A percentile compares a stretch with the other conserved stretches of the same genome.
These are phyloP conservation scores for Rhizophagus prolifer DNA, from an alignment of 192 early-diverging fungal species.

Conservation along the genomic window DNA sequence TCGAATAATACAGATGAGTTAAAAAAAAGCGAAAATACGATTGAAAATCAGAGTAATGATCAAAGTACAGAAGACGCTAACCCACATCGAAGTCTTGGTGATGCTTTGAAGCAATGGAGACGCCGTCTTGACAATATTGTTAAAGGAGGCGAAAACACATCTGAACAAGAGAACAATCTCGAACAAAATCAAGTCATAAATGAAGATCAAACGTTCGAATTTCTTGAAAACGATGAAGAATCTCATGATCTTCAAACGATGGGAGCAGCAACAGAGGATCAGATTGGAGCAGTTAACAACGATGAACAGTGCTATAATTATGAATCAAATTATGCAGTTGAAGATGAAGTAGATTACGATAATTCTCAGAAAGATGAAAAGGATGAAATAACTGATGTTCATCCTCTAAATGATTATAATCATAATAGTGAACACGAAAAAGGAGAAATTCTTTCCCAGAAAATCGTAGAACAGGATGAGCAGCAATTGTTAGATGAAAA, in stretches of 20 bases:
- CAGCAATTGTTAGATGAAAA: conserved; percentile 38
- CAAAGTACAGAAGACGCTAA: conserved; percentile 58
- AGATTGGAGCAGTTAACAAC: conserved; percentile 67
- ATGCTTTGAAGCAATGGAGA: conserved; percentile 93
- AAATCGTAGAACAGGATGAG: conserved; percentile 30
- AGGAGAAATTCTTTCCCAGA: conserved; percentile 44
- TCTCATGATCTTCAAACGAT: conserved; percentile 74
- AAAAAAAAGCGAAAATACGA: conserved; percentile 39
- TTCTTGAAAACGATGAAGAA: conserved; percentile 74
- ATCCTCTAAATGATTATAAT: conserved; percentile 39
- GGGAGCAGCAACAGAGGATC: conserved; percentile 68
- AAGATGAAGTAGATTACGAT: conserved; percentile 44
- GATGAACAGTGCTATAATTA: conserved; percentile 51
- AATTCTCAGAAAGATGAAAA: conserved; percentile 37
- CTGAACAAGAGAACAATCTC: conserved; percentile 36
- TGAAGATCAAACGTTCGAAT: conserved; percentile 69
- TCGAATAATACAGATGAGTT: conserved; percentile 39
- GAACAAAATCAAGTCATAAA: conserved; percentile 52
- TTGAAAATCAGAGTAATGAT: conserved; percentile 45
- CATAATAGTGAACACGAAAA: conserved; percentile 35
- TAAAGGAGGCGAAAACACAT: conserved; percentile 32
- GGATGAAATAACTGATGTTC: conserved; percentile 36
- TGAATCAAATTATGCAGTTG: conserved; percentile 43
- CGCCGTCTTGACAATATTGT: conserved; percentile 75
- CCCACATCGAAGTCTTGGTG: conserved; percentile 87